phyloP scores from a whole-genome alignment of 225 moss, liverwort and hornwort genomes.

The Straminergon stramineum region DNA sequence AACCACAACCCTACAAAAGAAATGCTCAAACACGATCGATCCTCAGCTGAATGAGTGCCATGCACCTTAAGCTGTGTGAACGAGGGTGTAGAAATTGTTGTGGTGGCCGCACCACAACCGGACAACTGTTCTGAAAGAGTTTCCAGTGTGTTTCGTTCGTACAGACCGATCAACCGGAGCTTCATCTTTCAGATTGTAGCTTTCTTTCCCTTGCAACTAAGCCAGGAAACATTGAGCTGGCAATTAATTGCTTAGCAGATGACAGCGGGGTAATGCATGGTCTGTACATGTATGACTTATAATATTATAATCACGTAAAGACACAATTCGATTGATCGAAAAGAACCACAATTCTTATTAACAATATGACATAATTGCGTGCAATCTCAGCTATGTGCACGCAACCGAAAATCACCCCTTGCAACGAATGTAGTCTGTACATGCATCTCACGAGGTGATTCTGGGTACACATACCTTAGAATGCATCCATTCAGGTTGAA shows the following conservation, averaged over 20 bases:
- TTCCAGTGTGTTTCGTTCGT: background rate
- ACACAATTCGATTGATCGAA: background rate
- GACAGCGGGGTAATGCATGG: no score
- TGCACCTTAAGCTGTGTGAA: background rate
- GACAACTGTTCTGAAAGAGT: background rate
- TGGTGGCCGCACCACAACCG: background rate
- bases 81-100: background rate
- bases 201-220: background rate
- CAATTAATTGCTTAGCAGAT: background rate
- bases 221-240: no score
- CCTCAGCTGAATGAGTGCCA: no score
- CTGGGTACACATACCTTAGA: background rate
- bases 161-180: background rate
- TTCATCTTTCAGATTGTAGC: no score
- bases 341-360: no score
- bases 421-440: background rate
- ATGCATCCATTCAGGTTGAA: background rate
- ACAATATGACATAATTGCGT: background rate
- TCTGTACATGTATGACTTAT: background rate
- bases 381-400: background rate
- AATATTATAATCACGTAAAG: background rate
- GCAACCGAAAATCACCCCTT: background rate
- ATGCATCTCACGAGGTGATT: background rate
- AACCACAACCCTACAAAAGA: no score
- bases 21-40: no score